Evolutionary conservation across 495 filamentous ascomycete genomes (phyloP).

Genomic region (Aspergillus wentii): DNA sequence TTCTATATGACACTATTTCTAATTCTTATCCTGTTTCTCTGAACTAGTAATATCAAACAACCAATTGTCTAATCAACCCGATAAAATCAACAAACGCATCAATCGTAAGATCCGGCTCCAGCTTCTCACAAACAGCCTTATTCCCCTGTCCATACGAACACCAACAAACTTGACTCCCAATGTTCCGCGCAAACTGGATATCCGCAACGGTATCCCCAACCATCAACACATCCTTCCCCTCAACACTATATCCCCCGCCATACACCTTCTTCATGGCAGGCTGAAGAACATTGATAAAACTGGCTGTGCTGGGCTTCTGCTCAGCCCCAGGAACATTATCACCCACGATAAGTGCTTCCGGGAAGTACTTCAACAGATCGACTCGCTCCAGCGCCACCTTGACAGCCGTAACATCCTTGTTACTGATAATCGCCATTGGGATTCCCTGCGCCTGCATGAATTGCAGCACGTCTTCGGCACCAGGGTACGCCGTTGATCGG

Average conservation of each 20-base stretch:
- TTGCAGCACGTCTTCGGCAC: slow-evolving; percentile 11
- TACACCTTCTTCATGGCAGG: slow-evolving; percentile 8
- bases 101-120: too few species aligned
- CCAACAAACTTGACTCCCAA: slow-evolving; percentile 14
- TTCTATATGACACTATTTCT: too few species aligned
- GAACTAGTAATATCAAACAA: too few species aligned
- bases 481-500: slow-evolving; percentile 11
- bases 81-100: too few species aligned
- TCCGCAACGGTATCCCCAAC: slow-evolving; percentile 21
- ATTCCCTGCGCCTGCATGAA: slow-evolving; percentile 6
- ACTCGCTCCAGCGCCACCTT: slow-evolving; percentile 12
- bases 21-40: too few species aligned
- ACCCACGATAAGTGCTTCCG: slow-evolving; percentile 17
- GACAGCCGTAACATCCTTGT: slow-evolving; percentile 17
- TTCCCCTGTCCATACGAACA: slow-evolving; percentile 21
- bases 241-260: neutral
- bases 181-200: slow-evolving; percentile 17
- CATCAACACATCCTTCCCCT: slow-evolving; percentile 10
- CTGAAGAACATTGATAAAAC: slow-evolving; percentile 14
- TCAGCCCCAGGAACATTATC: slow-evolving; percentile 18
- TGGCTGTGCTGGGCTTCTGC: slow-evolving; percentile 18
- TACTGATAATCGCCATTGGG: slow-evolving; percentile 18
- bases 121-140: slow-evolving; percentile 5
- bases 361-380: slow-evolving; percentile 9
- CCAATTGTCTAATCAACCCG: too few species aligned